These are phyloP conservation scores for Psidium guajava DNA, from an alignment of 345 rosid species.

Conservation along the genomic window DNA sequence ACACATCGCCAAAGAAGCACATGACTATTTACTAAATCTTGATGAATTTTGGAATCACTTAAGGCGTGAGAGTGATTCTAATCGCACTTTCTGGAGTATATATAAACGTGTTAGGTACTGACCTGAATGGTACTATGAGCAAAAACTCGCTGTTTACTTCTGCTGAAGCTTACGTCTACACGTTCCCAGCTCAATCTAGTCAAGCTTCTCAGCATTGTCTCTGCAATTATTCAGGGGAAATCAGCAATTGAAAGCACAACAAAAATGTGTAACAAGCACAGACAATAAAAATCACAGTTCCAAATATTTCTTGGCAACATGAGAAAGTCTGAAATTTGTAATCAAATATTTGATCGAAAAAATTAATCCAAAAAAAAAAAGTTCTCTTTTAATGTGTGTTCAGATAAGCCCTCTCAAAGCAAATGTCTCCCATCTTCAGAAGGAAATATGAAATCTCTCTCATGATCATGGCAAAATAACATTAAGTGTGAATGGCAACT, in stretches of 20 bases:
- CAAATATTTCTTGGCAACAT: background rate
- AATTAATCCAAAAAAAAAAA: background rate
- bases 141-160: conserved; percentile 46
- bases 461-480: background rate
- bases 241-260: background rate
- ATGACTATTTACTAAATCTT: background rate
- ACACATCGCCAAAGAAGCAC: background rate
- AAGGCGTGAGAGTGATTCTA: background rate
- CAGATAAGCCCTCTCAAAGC: background rate
- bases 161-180: conserved; percentile 66
- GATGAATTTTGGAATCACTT: background rate
- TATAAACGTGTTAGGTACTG: conserved; percentile 5
- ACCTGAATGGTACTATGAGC: conserved; percentile 86
- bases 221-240: conserved; percentile 20
- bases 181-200: conserved; percentile 70
- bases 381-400: background rate
- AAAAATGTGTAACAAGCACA: background rate
- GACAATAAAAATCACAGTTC: background rate
- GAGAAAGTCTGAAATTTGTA: background rate
- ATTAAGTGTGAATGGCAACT: background rate
- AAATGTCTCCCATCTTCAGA: background rate
- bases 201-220: conserved; percentile 61
- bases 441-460: background rate
- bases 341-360: background rate
- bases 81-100: background rate